A percentile compares a stretch with the other conserved stretches of the same genome.
phyloP scores from a whole-genome alignment of 139 green algal species.

The Gonium pectorale region DNA sequence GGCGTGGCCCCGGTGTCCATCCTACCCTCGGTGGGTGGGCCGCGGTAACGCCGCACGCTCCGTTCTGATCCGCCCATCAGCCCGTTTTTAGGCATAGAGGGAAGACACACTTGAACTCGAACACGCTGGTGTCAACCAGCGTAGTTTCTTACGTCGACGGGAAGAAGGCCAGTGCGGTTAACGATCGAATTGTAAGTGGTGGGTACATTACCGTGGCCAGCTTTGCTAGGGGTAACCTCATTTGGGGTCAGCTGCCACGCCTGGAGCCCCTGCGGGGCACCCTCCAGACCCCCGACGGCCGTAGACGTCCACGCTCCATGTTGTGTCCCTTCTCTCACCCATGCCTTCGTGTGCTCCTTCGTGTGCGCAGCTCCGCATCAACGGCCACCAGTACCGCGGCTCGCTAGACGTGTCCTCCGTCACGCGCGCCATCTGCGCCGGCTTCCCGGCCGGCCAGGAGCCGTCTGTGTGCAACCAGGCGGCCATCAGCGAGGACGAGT shows the following conservation, averaged over 20 bases:
- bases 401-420: slow-evolving; percentile 72
- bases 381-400: slow-evolving; percentile 90
- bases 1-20: slow-evolving; percentile 73
- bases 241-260: neutral
- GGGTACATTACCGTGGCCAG: neutral
- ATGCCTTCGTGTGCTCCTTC: too few relatives aligned
- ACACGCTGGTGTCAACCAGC: neutral
- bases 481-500: slow-evolving; percentile 77
- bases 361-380: slow-evolving; percentile 79
- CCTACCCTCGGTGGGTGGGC: slow-evolving; percentile 76
- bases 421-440: slow-evolving; percentile 88
- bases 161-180: too few relatives aligned
- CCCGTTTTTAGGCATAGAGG: neutral
- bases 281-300: neutral
- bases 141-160: neutral
- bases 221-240: neutral
- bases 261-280: neutral
- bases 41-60: neutral
- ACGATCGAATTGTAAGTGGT: too few relatives aligned
- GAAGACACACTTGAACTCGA: neutral
- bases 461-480: slow-evolving; percentile 79
- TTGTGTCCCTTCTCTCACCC: neutral
- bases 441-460: slow-evolving; percentile 77
- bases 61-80: neutral
- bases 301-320: neutral